Evolutionary conservation across 495 filamentous ascomycete species (phyloP), one percentile per base, ranked within the genome.

Genomic region (Bacidia rubella): DNA sequence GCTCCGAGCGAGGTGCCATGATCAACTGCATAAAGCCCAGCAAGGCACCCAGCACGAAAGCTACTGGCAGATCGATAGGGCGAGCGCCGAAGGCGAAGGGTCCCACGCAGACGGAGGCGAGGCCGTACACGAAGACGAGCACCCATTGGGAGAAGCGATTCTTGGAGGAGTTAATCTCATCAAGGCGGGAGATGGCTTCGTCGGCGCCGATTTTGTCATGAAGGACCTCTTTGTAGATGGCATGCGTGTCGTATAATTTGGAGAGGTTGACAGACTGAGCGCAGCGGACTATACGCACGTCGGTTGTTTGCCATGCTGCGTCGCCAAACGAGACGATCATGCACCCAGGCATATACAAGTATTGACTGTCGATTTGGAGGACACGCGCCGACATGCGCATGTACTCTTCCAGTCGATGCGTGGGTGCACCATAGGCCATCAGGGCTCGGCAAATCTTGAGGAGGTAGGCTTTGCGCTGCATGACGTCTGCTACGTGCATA

Each of bases 271-370:
- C 76, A 0, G 86, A 89, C 63, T 89, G 85, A 2, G 65, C 66
- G 7, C 78, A 73, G 25, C 85, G 78, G 11, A 97, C 82, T 41
- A 97, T 79, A 65, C 92, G 90, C 49, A 96, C 85, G 64, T 95
- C 90, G 5, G 89, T 88, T 9, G 90, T 95, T 61, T 95, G 90
- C 9, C 87, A 93, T 22, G 81, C 76, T 22, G 77, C 74, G 67
- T 97, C 90, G 60, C 94, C 90, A 61, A 97, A 96, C 3, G 87
- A 88, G 54, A 95, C 83, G 55, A 97, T 86, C 90, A 96, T 97
- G 60, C 86, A 93, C 19, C 87, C 87, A 1, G 90, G 90, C 21
- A 95, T 81, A 62, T 95, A 96, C 40, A 95, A 68, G 60, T 94
- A 96, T 54, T 94, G 88, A 40, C 82, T 86, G 54, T 95, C 85